Base-by-base conservation (phyloP, 1,284 basidiomycete species). In the Volvariella volvacea region DNA sequence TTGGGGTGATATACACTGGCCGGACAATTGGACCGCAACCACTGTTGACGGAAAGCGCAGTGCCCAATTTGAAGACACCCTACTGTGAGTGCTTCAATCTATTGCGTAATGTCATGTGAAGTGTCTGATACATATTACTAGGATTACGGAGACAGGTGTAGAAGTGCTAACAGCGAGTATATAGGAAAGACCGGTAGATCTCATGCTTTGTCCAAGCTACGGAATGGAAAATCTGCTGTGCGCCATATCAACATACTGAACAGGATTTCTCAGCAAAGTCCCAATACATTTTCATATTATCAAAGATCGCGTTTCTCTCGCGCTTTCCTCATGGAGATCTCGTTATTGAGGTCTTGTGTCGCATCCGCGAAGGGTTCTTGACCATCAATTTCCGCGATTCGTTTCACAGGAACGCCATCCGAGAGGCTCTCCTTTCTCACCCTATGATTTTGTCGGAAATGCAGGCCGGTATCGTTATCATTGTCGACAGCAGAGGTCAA, bases 51-150 rank as follows among this genome's bases (percentile, higher is more conserved):
- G 93, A 22, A 86, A 87, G 60, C 74, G 76, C 49, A 92, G 88
- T 51, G 94, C 94, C 3, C 94, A 98, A 58, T 97, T 96, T 57
- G 94, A 98, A 63, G 94, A 98, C 56, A 96, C 93, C 3, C 52
- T 76, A 22, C 63, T 98, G 86, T 92, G 55, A 58, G 88, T 73
- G 17, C 42, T 43, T 22, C 34, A 37, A n/a, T n/a, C n/a, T n/a
- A n/a, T n/a, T n/a, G n/a, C n/a, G n/a, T n/a, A n/a, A n/a, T n/a
- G n/a, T n/a, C n/a, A n/a, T n/a, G n/a, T n/a, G n/a, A n/a, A n/a
- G n/a, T n/a, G n/a, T n/a, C n/a, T n/a, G n/a, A n/a, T n/a, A 53
- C 55, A 43, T 49, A 45, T 36, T 44, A 50, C 20, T 58, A 94
- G 91, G 46, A 87, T 98, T 57, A 97, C 94, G 15, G 91, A 93